Base-by-base conservation (phyloP, 1,284 basidiomycete genomes). In the Earliella scabrosa region DNA sequence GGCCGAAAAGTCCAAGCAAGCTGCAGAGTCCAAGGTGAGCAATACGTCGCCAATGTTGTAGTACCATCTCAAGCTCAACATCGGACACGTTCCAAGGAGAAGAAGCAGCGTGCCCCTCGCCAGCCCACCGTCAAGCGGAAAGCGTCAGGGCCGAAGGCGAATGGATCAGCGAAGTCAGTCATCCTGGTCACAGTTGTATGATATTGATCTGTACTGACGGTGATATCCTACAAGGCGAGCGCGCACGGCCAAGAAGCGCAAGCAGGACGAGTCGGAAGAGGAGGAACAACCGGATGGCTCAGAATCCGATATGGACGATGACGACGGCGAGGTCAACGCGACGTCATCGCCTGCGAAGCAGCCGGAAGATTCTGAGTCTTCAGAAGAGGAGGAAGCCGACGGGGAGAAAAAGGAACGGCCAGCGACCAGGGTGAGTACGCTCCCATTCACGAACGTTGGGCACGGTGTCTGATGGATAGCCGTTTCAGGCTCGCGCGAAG, bases 161-260 rank as follows among this genome's bases (percentile, higher is more conserved):
- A 77, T 52, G 75, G 75, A 11, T 60, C 65, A 4, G 58, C 71
- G 9, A 82, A 82, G 79, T 81, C 56, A 54, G 77, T 63, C 13
- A 34, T 29, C 43, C 13, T 9, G 14, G n/a, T 8, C 8, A 0
- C n/a, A n/a, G n/a, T n/a, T n/a, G 2, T 38, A 26, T 14, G n/a
- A 5, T 21, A 24, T 41, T n/a, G 13, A 14, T 24, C 26, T 7
- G 18, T 6, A 10, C 29, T 52, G 2, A 51, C n/a, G 18, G 6
- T 32, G 40, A n/a, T 50, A 16, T 29, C n/a, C 4, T 29, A 24
- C 1, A 45, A 72, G 71, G 56, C 68, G 70, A 40, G 41, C 63
- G 3, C 65, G 78, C 54, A 63, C 68, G 45, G 60, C 66, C 13
- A 69, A 57, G 66, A 74, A 71, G 64, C 65, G 64, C 16, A 78